A percentile compares a stretch with the other conserved stretches of the same genome.
Evolutionary conservation across 106 monocot species (phyloP).

Genomic region (Dendrobium catenatum): DNA sequence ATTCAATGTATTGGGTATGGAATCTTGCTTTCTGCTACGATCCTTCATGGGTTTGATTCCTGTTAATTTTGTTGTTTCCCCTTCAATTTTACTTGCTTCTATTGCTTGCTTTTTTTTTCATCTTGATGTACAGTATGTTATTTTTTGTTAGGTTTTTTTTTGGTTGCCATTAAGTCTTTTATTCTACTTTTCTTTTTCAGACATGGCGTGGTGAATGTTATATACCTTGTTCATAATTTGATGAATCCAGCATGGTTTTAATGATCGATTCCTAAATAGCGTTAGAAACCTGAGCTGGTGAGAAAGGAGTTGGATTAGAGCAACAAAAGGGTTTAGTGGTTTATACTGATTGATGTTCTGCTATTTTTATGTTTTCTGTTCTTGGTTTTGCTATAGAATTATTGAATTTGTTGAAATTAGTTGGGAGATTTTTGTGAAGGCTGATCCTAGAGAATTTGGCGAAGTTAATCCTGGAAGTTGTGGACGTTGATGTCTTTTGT

Average conservation of each 20-base stretch:
- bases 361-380: too few relatives aligned
- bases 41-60: neutral
- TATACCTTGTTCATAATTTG: neutral
- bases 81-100: neutral
- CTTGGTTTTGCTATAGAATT: too few relatives aligned
- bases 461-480: neutral
- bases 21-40: too few relatives aligned
- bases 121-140: neutral
- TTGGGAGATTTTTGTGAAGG: too few relatives aligned
- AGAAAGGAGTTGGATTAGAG: too few relatives aligned
- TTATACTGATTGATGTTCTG: too few relatives aligned
- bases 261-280: too few relatives aligned
- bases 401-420: too few relatives aligned
- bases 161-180: neutral
- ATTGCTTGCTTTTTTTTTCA: neutral
- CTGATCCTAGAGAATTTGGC: neutral
- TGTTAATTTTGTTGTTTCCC: neutral
- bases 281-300: too few relatives aligned
- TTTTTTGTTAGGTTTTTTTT: neutral
- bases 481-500: neutral
- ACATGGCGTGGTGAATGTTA: neutral
- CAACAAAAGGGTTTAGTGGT: too few relatives aligned
- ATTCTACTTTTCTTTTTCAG: neutral
- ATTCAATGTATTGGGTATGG: neutral
- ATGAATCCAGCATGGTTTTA: neutral